A percentile compares a stretch with the other conserved stretches of the same genome.
Evolutionary conservation across 1,139 yeast species (phyloP).

Genomic region (Blastobotrys malaysiensis): DNA sequence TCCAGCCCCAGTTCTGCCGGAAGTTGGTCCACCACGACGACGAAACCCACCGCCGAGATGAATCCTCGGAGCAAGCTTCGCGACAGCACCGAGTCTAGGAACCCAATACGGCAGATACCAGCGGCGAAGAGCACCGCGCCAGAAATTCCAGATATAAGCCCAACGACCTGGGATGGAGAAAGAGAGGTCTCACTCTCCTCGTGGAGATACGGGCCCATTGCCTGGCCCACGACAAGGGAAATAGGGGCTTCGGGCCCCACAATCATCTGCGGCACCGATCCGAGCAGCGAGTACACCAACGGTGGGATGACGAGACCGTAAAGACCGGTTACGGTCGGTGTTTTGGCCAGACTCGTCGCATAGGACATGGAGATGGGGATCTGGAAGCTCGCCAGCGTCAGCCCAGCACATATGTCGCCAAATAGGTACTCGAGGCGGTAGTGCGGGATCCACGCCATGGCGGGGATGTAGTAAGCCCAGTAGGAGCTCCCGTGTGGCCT

Average conservation of each 20-base stretch:
- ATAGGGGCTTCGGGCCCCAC: constrained; percentile 97
- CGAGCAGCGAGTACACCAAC: constrained; percentile 70
- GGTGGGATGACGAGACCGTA: constrained; percentile 82
- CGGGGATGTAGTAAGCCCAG: constrained; percentile 71
- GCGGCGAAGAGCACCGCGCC: constrained; percentile 72
- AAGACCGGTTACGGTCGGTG: constrained; percentile 82
- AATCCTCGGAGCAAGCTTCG: constrained; percentile 83
- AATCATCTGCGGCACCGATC: constrained; percentile 93
- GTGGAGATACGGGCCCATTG: constrained; percentile 50
- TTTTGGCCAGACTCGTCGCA: constrained; percentile 86
- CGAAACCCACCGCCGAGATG: constrained; percentile 87
- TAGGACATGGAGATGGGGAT: constrained; percentile 85
- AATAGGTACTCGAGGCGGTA: constrained; percentile 50
- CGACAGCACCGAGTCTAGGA: constrained; percentile 78
- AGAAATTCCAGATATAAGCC: constrained; percentile 67
- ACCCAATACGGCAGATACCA: constrained; percentile 82
- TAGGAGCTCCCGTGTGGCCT: constrained; percentile 24
- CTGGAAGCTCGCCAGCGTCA: constrained; percentile 86
- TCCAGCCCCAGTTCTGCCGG: constrained; percentile 68
- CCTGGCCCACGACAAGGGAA: constrained; percentile 85
- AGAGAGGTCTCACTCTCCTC: constrained; percentile 32
- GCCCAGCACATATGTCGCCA: constrained; percentile 80
- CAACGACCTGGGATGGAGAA: constrained; percentile 62
- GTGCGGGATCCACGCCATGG: constrained; percentile 68
- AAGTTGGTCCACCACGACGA: constrained; percentile 76